phyloP scores from a whole-genome alignment of 176 grass and related monocot genomes.

The Olyra latifolia region DNA sequence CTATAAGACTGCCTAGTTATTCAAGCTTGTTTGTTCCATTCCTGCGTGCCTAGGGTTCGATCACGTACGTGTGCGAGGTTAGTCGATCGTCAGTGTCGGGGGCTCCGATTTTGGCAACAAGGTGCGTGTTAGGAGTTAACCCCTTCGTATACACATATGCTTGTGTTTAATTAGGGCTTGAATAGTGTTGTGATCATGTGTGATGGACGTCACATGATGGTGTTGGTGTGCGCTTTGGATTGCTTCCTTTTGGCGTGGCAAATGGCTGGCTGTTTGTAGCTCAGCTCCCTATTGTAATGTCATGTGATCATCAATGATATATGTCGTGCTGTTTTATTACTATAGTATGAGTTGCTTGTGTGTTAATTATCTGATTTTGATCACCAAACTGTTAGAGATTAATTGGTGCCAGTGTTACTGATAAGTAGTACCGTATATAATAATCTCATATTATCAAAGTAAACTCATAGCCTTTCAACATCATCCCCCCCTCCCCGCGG shows the following conservation, averaged over 20 bases:
- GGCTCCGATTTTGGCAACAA: conserved; percentile 43
- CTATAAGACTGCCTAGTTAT: not conserved
- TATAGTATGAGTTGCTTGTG: not conserved
- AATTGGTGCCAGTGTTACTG: too few species aligned
- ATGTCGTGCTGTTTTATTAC: not conserved
- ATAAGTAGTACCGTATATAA: too few species aligned
- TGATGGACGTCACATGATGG: not conserved
- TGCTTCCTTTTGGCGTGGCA: not conserved
- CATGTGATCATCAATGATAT: conserved; percentile 20
- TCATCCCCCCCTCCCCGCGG: too few species aligned
- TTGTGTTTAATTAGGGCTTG: not conserved
- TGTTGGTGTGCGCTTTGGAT: not conserved
- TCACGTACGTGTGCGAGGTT: not conserved
- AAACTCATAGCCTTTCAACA: too few species aligned
- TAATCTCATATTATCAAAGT: too few species aligned
- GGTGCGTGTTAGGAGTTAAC: conserved; percentile 29
- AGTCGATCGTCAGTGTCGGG: not conserved
- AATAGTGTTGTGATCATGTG: not conserved
- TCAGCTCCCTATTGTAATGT: conserved; percentile 6
- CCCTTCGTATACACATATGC: conserved; percentile 1
- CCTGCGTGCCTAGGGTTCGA: conserved; percentile 16
- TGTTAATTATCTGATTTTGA: not conserved
- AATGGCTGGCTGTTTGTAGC: not conserved
- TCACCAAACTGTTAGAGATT: too few species aligned
- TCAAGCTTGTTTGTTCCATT: not conserved